Percentiles rank a stretch among this genome's conserved stretches.
phyloP scores from a whole-genome alignment of 2,329 filamentous ascomycete genomes.

The Pseudogymnoascus pannorum region DNA sequence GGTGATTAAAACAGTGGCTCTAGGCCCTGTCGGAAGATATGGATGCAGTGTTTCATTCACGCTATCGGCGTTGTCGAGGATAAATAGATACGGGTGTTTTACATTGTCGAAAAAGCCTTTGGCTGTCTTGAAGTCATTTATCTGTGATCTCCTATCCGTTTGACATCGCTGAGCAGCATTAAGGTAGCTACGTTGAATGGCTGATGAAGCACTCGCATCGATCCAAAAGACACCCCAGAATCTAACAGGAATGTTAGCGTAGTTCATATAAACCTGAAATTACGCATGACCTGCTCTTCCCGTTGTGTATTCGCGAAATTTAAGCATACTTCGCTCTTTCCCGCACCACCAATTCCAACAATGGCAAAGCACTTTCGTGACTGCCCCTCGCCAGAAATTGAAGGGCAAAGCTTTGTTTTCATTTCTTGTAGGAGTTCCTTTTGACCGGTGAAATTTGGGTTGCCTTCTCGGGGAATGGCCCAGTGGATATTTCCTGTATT shows the following conservation, averaged over 20 bases:
- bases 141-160: no score
- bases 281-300: not conserved
- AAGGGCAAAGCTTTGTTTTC: not conserved
- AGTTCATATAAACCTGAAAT: not conserved
- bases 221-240: not conserved
- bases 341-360: not conserved
- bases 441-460: not conserved
- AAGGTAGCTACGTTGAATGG: not conserved
- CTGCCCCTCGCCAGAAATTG: not conserved
- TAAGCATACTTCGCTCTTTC: not conserved
- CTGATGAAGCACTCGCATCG: not conserved
- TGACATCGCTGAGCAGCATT: not conserved
- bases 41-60: not conserved
- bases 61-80: not conserved
- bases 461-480: not conserved
- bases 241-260: not conserved
- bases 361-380: not conserved
- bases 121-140: not conserved
- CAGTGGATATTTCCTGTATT: not conserved
- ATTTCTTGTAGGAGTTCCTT: not conserved
- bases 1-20: not conserved
- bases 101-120: not conserved
- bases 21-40: not conserved
- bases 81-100: not conserved
- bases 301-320: not conserved